Conservation (phyloP, 2,329 filamentous ascomycete species). For the Botrytis porri region DNA sequence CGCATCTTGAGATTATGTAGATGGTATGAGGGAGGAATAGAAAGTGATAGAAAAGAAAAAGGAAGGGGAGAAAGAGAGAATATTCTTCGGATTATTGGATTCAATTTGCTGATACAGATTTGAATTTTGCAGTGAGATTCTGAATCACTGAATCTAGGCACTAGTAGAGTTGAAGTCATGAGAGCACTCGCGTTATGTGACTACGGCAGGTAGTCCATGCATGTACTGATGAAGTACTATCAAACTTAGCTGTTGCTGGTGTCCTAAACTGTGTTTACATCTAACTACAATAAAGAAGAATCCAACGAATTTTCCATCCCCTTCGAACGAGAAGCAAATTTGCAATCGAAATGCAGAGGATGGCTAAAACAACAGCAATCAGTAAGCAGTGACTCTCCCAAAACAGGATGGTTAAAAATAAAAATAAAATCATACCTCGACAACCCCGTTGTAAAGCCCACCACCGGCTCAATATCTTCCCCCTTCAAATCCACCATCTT, state of each 20-base stretch:
- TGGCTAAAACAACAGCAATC: not conserved
- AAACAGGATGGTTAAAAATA: not conserved
- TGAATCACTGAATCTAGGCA: not conserved
- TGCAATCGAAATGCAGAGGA: not conserved
- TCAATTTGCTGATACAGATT: not conserved
- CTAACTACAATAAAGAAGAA: not conserved
- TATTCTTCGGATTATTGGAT: too few species aligned
- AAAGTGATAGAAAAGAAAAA: too few species aligned
- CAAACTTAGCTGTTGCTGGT: not conserved
- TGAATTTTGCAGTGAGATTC: not conserved
- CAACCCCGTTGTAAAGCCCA: slow-evolving; percentile 29
- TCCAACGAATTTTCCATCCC: not conserved
- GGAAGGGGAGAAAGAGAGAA: too few species aligned
- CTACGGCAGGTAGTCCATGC: not conserved
- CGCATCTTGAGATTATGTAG: too few species aligned
- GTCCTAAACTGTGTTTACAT: not conserved
- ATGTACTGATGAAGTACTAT: not conserved
- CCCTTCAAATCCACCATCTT: slow-evolving; percentile 40
- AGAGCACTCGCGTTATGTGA: not conserved
- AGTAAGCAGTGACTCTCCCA: not conserved
- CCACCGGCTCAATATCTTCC: slow-evolving; percentile 35
- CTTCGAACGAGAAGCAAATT: not conserved
- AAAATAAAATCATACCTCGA: slow-evolving; percentile 28
- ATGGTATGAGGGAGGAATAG: too few species aligned
- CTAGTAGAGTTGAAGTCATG: not conserved